phyloP scores from a whole-genome alignment of 805 yeast species.

The Candida tibetensis region DNA sequence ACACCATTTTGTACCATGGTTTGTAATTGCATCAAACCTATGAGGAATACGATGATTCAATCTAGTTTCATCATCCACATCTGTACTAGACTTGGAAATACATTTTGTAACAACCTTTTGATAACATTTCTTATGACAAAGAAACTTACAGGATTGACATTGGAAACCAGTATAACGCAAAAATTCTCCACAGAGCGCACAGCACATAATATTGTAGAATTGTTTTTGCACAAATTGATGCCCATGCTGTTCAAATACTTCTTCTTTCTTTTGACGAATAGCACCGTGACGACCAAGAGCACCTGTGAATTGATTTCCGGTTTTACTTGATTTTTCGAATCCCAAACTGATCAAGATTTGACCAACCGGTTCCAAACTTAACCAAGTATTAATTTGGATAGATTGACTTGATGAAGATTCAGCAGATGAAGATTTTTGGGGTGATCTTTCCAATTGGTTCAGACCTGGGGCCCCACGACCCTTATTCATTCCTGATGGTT shows the following conservation, averaged over 20 bases:
- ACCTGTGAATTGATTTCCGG: conserved; percentile 41
- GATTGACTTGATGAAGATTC: conserved; percentile 10
- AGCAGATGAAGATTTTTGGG: background rate
- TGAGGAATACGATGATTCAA: conserved; percentile 97
- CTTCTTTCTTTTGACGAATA: conserved; percentile 87
- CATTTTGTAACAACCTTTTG: conserved; percentile 80
- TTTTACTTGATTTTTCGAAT: conserved; percentile 60
- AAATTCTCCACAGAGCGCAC: conserved; percentile 97
- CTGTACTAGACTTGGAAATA: conserved; percentile 72
- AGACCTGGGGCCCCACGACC: background rate
- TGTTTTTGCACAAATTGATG: conserved; percentile 96
- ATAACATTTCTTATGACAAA: conserved; percentile 80
- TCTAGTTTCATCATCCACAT: conserved; percentile 71
- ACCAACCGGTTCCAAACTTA: conserved; percentile 90
- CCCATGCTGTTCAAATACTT: conserved; percentile 91
- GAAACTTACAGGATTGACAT: conserved; percentile 79
- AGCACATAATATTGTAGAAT: conserved; percentile 93
- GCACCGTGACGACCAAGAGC: conserved; percentile 90
- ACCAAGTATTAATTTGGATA: conserved; percentile 73
- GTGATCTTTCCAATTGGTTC: conserved; percentile 1
- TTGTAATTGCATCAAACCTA: conserved; percentile 86
- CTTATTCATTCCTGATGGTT: background rate
- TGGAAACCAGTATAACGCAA: conserved; percentile 82
- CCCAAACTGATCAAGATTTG: conserved; percentile 76
- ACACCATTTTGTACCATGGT: conserved; percentile 98